These are phyloP conservation scores for Alternaria angustiovoidea DNA, from an alignment of 2,329 filamentous ascomycete species.

Conservation along the genomic window DNA sequence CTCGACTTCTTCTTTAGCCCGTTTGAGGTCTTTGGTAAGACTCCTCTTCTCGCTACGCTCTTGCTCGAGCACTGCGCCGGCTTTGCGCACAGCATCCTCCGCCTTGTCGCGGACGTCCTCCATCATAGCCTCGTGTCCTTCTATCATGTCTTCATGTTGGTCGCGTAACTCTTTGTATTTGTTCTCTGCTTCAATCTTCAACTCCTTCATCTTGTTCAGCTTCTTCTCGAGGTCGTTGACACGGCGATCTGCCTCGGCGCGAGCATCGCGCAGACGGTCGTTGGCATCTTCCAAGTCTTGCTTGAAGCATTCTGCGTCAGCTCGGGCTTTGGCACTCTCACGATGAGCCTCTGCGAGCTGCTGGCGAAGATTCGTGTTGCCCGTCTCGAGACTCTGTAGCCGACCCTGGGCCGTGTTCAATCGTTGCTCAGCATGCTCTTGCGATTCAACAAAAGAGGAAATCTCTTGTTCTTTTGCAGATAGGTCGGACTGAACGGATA, in stretches of 20 bases:
- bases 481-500: constrained; percentile 27
- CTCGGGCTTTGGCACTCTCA: constrained; percentile 32
- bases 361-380: constrained; percentile 39
- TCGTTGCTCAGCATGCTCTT: constrained; percentile 35
- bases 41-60: constrained; percentile 45
- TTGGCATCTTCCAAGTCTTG: constrained; percentile 35
- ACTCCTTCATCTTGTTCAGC: constrained; percentile 40
- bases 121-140: constrained; percentile 37
- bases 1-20: constrained; percentile 29
- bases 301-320: constrained; percentile 38
- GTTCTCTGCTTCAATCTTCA: constrained; percentile 34
- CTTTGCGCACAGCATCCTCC: constrained; percentile 47
- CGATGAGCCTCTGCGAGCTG: constrained; percentile 45
- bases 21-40: constrained; percentile 38
- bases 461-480: constrained; percentile 38
- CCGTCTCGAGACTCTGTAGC: constrained; percentile 40
- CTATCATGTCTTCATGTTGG: constrained; percentile 37
- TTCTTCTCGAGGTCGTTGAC: constrained; percentile 41
- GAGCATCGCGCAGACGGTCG: constrained; percentile 37
- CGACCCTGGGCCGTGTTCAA: constrained; percentile 39
- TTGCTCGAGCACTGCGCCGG: constrained; percentile 41
- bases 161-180: constrained; percentile 37
- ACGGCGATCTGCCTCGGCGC: constrained; percentile 37
- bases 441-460: constrained; percentile 31
- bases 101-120: constrained; percentile 45